Evolutionary conservation across 2,329 filamentous ascomycete species (phyloP).

Genomic region (Trichoderma sp.): DNA sequence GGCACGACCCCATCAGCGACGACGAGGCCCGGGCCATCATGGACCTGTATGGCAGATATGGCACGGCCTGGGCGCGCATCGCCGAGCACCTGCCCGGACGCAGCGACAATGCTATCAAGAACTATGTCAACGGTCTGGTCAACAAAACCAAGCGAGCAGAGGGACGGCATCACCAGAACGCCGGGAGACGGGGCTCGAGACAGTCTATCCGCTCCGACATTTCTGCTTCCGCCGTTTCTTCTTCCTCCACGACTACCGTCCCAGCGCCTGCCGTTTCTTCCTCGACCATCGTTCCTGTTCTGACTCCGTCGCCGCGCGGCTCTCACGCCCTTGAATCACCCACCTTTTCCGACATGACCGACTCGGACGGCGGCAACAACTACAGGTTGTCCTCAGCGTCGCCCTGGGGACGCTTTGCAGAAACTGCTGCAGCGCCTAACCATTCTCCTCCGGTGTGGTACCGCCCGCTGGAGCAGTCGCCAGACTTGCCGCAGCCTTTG

Average conservation of each 20-base stretch:
- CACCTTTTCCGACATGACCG: slow-evolving; percentile 12
- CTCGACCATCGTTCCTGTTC: background rate
- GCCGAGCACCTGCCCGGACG: slow-evolving; percentile 78
- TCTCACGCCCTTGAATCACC: background rate
- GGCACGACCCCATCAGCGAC: slow-evolving; percentile 71
- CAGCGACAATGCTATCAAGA: slow-evolving; percentile 95
- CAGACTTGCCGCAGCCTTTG: background rate
- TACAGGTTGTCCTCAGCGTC: background rate
- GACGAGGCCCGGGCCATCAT: slow-evolving; percentile 76
- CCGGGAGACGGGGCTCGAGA: slow-evolving; percentile 2
- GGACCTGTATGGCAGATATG: slow-evolving; percentile 80
- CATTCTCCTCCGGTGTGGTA: background rate
- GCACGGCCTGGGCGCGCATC: slow-evolving; percentile 82
- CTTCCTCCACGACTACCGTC: background rate
- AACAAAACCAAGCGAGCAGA: slow-evolving; percentile 17
- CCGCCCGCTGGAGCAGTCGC: background rate
- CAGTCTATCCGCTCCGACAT: background rate
- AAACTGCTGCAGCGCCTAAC: background rate
- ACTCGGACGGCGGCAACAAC: background rate
- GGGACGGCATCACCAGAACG: background rate
- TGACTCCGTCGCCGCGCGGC: background rate
- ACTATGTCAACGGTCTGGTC: slow-evolving; percentile 66
- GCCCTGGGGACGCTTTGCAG: background rate
- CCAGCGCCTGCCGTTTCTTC: background rate
- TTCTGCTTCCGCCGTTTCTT: background rate